Conservation (phyloP, 768 basidiomycete genomes). For the Amanita pseudoporphyria region DNA sequence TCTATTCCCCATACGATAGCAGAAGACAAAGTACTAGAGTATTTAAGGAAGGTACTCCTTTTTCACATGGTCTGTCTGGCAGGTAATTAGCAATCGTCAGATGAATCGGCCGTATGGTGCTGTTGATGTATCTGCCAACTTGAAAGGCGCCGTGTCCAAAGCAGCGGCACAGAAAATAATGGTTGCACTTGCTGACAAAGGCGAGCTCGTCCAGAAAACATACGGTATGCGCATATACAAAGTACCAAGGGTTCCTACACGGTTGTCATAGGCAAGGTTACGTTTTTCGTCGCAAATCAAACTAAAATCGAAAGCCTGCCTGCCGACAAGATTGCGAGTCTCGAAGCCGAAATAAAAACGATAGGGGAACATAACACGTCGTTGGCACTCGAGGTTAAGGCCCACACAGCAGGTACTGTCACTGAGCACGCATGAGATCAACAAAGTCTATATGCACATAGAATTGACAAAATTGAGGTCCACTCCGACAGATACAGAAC, state of each 20-base stretch:
- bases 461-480: slow-evolving; percentile 57
- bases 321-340: slow-evolving; percentile 44
- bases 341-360: slow-evolving; percentile 50
- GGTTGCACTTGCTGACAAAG: slow-evolving; percentile 73
- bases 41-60: slow-evolving; percentile 55
- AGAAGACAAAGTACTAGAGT: slow-evolving; percentile 68
- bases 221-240: slow-evolving; percentile 45
- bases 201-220: slow-evolving; percentile 68
- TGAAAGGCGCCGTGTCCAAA: slow-evolving; percentile 86
- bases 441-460: slow-evolving; percentile 17
- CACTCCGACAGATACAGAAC: slow-evolving; percentile 61
- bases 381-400: slow-evolving; percentile 41
- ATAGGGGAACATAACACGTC: slow-evolving; percentile 53
- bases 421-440: not conserved
- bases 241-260: slow-evolving; percentile 9
- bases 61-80: not conserved
- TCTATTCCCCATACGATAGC: slow-evolving; percentile 28
- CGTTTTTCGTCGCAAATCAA: slow-evolving; percentile 84
- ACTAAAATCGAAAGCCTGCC: slow-evolving; percentile 57
- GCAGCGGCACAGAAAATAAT: slow-evolving; percentile 79
- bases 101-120: slow-evolving; percentile 94
- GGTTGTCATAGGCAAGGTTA: slow-evolving; percentile 57
- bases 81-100: slow-evolving; percentile 26
- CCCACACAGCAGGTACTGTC: slow-evolving; percentile 31
- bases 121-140: slow-evolving; percentile 84